A percentile compares a stretch with the other conserved stretches of the same genome.
phyloP scores from a whole-genome alignment of 768 basidiomycete genomes.

The Baorangia bicolor region DNA sequence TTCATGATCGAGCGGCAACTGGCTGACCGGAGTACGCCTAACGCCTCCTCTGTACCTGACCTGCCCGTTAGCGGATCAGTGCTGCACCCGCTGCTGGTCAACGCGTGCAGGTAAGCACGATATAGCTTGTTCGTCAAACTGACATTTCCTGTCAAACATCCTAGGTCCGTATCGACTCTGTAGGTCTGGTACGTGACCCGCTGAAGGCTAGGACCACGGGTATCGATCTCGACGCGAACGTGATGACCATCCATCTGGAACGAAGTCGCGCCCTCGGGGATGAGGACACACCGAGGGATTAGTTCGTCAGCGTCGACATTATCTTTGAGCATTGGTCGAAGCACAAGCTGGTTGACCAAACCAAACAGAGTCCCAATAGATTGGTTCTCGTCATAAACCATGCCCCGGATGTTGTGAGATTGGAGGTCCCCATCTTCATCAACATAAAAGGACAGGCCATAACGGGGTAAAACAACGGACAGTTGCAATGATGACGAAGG shows the following conservation, averaged over 20 bases:
- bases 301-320: background rate
- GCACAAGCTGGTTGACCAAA: slow-evolving; percentile 38
- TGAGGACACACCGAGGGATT: slow-evolving; percentile 27
- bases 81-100: slow-evolving; percentile 37
- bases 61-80: slow-evolving; percentile 43
- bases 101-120: slow-evolving; percentile 43
- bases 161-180: slow-evolving; percentile 29
- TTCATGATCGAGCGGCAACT: slow-evolving; percentile 38
- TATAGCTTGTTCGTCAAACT: slow-evolving; percentile 32
- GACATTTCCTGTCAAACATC: slow-evolving; percentile 25
- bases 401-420: slow-evolving; percentile 38
- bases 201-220: background rate
- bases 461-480: slow-evolving; percentile 37
- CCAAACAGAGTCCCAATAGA: slow-evolving; percentile 44
- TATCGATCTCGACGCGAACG: slow-evolving; percentile 6
- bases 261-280: slow-evolving; percentile 35
- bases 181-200: slow-evolving; percentile 28
- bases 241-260: slow-evolving; percentile 7
- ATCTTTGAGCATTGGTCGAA: slow-evolving; percentile 25
- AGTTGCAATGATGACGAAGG: slow-evolving; percentile 9
- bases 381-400: slow-evolving; percentile 40
- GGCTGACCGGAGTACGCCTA: slow-evolving; percentile 38
- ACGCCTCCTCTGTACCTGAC: slow-evolving; percentile 45
- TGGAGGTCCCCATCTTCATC: slow-evolving; percentile 33
- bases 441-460: slow-evolving; percentile 39